These are phyloP conservation scores for Aspergillus sergii DNA, from an alignment of 2,329 filamentous ascomycete genomes.

Conservation along the genomic window DNA sequence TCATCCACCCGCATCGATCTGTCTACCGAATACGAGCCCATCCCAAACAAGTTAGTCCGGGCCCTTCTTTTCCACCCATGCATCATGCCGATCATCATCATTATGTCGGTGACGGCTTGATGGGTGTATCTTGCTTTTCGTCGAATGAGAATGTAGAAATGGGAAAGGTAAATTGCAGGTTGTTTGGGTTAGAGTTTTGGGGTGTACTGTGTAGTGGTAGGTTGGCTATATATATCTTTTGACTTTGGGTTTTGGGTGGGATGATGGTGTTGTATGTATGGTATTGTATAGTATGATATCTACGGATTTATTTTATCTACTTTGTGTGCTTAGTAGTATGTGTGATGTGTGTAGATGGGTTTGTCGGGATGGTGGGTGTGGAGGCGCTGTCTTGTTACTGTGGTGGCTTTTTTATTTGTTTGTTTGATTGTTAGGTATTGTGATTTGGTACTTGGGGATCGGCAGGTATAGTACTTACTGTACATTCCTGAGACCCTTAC, in stretches of 20 bases:
- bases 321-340: too few species aligned
- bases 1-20: neutral
- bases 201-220: neutral
- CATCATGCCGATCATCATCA: slow-evolving; percentile 1
- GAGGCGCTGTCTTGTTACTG: neutral
- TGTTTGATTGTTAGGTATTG: too few species aligned
- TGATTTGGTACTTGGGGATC: neutral
- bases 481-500: neutral
- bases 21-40: slow-evolving; percentile 2
- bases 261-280: too few species aligned
- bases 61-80: neutral
- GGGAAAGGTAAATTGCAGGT: too few species aligned
- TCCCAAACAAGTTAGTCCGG: neutral
- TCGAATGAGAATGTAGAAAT: neutral
- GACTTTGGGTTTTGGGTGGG: neutral
- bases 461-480: neutral
- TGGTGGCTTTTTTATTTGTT: too few species aligned
- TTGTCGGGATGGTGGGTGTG: too few species aligned
- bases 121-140: neutral
- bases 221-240: neutral
- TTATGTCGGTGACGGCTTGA: neutral
- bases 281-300: too few species aligned
- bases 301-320: too few species aligned
- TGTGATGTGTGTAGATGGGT: too few species aligned
- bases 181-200: too few species aligned